Evolutionary conservation across 306 rosid genomes (phyloP).

Genomic region (Glycine tomentella): DNA sequence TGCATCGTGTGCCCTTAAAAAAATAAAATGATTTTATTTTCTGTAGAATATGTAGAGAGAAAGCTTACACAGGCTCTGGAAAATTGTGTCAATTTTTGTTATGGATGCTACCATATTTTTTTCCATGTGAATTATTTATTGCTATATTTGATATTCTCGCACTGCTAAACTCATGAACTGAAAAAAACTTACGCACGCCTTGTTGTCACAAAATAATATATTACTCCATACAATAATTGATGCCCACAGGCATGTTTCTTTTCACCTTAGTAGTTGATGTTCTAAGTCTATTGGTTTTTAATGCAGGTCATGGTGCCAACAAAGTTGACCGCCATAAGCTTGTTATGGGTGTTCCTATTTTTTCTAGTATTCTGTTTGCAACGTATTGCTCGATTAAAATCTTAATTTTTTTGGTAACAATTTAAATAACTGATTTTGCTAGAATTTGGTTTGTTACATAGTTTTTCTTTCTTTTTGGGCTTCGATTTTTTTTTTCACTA

Average conservation of each 20-base stretch:
- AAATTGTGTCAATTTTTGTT: neutral
- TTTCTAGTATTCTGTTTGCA: too few relatives aligned
- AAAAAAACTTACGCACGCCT: neutral
- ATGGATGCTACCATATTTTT: slow-evolving; percentile 8
- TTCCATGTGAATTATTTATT: neutral
- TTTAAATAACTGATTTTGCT: too few relatives aligned
- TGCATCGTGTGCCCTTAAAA: slow-evolving; percentile 17
- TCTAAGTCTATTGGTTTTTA: neutral
- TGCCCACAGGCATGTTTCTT: neutral
- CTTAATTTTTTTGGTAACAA: too few relatives aligned
- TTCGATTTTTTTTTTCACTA: too few relatives aligned
- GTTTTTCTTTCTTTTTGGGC: too few relatives aligned
- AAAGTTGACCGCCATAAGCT: too few relatives aligned
- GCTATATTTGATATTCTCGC: neutral
- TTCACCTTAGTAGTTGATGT: neutral
- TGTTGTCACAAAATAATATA: neutral
- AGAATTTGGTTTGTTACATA: too few relatives aligned
- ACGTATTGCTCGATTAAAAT: too few relatives aligned
- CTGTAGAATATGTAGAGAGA: neutral
- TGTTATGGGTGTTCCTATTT: too few relatives aligned
- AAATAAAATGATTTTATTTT: neutral
- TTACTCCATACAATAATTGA: neutral
- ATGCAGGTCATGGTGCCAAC: neutral
- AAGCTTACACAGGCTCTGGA: neutral
- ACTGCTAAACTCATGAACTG: neutral